Evolutionary conservation across 257 asterid genomes (phyloP), one percentile per base, ranked within the genome.

Genomic region (Primulina huaijiensis): DNA sequence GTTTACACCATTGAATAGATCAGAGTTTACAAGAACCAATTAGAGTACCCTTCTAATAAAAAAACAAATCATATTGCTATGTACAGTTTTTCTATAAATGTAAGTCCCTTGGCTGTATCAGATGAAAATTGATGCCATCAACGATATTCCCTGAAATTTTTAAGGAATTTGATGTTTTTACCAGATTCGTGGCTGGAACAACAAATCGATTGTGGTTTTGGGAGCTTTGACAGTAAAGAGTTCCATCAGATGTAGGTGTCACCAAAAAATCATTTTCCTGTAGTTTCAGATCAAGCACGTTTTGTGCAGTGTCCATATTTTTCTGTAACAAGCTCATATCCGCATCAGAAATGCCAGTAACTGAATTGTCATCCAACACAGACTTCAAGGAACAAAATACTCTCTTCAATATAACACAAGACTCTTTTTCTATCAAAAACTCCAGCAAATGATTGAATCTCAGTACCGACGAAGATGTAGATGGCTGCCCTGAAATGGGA

Each of bases 391-490:
- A 69, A 83, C 61, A 46, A 62, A 82, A 30, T 25, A 87, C 83
- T 83, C 89, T 79, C 67, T 79, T 72, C 72, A 94, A 77, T 80
- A 91, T 76, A 62, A 81, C 74, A 1, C 76, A 78, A 16, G 95
- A 91, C 46, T 79, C 85, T 7, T 76, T 84, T 74, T 85, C 79
- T 70, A 85, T 77, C 73, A 94, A 72, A 73, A 84, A 82, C 72
- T 76, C 75, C 46, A 86, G 71, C 33, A 94, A 75, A 72, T 71
- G 31, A 78, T 78, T 87, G 73, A 76, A 77, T 79, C 92, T 84
- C 69, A 78, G 88, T 17, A 91, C 59, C 46, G 82, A 89, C n/a
- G 71, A 63, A 65, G 86, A 74, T 9, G 87, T 74, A 77, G 78
- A 55, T 20, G 63, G 75, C 62, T 75, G 88, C 64, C 72, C 82